These are phyloP conservation scores for Lasiodiplodia theobromae DNA, from an alignment of 2,329 filamentous ascomycete genomes.

Conservation along the genomic window DNA sequence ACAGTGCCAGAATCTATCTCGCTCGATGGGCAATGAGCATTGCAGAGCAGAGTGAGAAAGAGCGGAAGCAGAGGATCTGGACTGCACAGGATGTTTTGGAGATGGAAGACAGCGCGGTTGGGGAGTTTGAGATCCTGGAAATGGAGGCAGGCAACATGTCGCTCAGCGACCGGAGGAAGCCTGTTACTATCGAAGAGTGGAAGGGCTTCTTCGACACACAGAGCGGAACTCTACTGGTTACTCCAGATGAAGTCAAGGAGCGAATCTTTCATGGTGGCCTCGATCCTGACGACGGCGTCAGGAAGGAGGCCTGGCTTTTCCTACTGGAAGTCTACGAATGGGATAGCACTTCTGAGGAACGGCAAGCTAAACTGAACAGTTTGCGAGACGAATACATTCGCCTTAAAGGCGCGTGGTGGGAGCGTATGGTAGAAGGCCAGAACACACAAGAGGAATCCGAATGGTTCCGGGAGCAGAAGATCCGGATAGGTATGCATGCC, in stretches of 20 bases:
- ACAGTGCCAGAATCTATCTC: constrained; percentile 92
- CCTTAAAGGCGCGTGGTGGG: constrained; percentile 96
- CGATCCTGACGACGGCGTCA: constrained; percentile 84
- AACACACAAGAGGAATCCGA: constrained; percentile 83
- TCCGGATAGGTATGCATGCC: constrained; percentile 79
- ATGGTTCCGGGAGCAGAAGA: constrained; percentile 96
- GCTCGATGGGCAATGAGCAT: constrained; percentile 99
- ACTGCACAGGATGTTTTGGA: constrained; percentile 91
- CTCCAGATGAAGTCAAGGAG: constrained; percentile 92
- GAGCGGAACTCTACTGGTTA: constrained; percentile 78
- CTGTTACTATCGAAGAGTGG: constrained; percentile 86
- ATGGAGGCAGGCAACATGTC: constrained; percentile 75
- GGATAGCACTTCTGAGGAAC: constrained; percentile 87
- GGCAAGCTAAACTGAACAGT: constrained; percentile 81
- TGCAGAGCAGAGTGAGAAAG: constrained; percentile 92
- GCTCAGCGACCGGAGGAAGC: constrained; percentile 77
- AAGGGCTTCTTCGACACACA: constrained; percentile 81
- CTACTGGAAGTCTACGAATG: constrained; percentile 90
- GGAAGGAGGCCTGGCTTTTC: constrained; percentile 97
- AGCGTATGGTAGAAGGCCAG: constrained; percentile 82
- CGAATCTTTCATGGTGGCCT: constrained; percentile 96
- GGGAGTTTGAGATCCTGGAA: constrained; percentile 93
- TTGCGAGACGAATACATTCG: constrained; percentile 92
- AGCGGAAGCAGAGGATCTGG: constrained; percentile 87
- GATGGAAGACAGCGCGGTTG: constrained; percentile 92